A percentile compares a stretch with the other conserved stretches of the same genome.
Conservation (phyloP, 2,329 filamentous ascomycete species). For the Botryotinia narcissicola region DNA sequence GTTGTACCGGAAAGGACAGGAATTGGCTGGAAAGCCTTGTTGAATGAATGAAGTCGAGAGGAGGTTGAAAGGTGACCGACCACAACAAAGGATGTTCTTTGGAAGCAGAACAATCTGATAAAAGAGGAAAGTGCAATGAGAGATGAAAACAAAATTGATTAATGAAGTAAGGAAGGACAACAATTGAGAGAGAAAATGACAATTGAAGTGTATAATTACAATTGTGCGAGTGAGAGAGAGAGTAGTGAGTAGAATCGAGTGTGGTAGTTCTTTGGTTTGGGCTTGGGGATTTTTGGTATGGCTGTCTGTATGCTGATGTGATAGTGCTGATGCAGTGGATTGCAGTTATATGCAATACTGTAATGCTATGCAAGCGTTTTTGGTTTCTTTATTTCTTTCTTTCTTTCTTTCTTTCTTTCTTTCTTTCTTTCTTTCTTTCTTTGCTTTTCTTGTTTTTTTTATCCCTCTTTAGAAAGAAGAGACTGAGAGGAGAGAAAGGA, state of each 20-base stretch:
- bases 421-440: not conserved
- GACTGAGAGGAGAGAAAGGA: not conserved
- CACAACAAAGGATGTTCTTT: slow-evolving; percentile 13
- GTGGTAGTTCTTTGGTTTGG: not conserved
- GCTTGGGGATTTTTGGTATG: not conserved
- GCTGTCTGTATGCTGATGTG: not conserved
- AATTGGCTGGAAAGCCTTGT: slow-evolving; percentile 12
- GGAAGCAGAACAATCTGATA: not conserved
- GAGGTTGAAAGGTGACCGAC: not conserved
- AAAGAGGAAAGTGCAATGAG: slow-evolving; percentile 1
- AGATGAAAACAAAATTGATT: slow-evolving; percentile 1
- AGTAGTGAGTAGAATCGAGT: not conserved
- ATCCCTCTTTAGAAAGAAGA: not conserved
- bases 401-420: not conserved
- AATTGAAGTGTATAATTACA: slow-evolving; percentile 3
- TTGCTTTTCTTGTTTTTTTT: not conserved
- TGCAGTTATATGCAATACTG: slow-evolving; percentile 6
- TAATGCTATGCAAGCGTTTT: slow-evolving; percentile 14
- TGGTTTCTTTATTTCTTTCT: not conserved
- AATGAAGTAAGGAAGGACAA: slow-evolving; percentile 3
- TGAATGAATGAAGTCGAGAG: not conserved
- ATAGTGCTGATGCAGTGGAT: slow-evolving; percentile 7
- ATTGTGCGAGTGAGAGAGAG: slow-evolving; percentile 1
- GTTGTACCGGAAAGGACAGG: slow-evolving; percentile 15
- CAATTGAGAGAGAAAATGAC: slow-evolving; percentile 3